phyloP scores from a whole-genome alignment of 441 rosid species.

The Syzygium malaccense region DNA sequence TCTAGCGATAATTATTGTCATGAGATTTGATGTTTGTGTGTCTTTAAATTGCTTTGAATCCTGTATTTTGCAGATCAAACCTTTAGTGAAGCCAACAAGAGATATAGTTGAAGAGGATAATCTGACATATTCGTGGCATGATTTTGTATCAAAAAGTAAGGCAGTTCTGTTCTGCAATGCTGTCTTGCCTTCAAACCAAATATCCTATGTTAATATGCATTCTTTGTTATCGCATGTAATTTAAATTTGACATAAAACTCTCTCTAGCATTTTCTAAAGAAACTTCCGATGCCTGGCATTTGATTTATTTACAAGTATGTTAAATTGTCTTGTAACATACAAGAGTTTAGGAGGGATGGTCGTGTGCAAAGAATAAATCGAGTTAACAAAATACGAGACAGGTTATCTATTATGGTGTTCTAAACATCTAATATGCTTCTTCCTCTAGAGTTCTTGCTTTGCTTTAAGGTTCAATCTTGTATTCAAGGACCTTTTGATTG shows the following conservation, averaged over 20 bases:
- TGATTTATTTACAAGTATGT: not conserved
- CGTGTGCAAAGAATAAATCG: not conserved
- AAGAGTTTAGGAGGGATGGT: not conserved
- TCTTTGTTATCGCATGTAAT: not conserved
- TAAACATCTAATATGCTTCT: not conserved
- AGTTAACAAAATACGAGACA: not conserved
- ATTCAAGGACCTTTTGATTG: not conserved
- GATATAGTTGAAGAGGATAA: conserved; percentile 35
- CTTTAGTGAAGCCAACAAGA: conserved; percentile 80
- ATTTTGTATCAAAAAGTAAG: conserved; percentile 85
- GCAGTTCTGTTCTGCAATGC: conserved; percentile 7
- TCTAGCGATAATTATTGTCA: not conserved
- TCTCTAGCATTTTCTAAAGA: not conserved
- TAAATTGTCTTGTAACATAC: not conserved
- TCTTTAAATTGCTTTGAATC: conserved; percentile 4
- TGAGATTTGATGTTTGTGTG: not conserved
- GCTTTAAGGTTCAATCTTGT: not conserved
- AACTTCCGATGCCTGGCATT: not conserved
- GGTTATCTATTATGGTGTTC: not conserved
- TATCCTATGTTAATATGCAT: not conserved
- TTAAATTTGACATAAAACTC: not conserved
- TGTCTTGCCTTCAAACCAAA: not conserved
- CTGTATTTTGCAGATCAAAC: conserved; percentile 63
- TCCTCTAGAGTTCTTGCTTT: not conserved
- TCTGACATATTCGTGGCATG: conserved; percentile 93